Evolutionary conservation across 768 basidiomycete genomes (phyloP).

Genomic region (Hemileccinum rubropunctum): DNA sequence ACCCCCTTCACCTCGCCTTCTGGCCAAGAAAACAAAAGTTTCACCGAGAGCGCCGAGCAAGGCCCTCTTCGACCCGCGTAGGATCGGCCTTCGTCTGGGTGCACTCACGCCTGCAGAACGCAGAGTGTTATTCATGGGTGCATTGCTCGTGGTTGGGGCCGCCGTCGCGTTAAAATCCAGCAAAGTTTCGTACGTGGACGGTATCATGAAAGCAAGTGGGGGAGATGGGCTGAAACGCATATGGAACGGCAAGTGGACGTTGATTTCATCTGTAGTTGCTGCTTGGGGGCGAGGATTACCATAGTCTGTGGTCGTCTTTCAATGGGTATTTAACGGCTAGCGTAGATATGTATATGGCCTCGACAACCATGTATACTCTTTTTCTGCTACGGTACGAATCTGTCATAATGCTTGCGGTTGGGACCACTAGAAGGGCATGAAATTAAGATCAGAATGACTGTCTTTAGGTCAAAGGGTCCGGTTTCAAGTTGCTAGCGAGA

Average conservation of each 20-base stretch:
- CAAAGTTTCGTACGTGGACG: conserved; percentile 13
- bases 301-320: conserved; percentile 2
- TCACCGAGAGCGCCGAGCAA: conserved; percentile 9
- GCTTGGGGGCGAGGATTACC: conserved; percentile 29
- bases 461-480: too few species aligned
- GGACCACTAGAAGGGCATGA: too few species aligned
- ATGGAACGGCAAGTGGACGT: conserved; percentile 23
- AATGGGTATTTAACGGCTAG: neutral
- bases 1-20: conserved; percentile 19
- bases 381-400: neutral
- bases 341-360: neutral
- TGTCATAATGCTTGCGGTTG: neutral
- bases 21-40: conserved; percentile 20
- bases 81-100: conserved; percentile 19
- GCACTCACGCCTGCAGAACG: conserved; percentile 29
- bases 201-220: conserved; percentile 10
- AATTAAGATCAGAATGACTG: too few species aligned
- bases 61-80: conserved; percentile 13
- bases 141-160: conserved; percentile 66
- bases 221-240: conserved; percentile 24
- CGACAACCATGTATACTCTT: neutral
- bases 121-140: conserved; percentile 52
- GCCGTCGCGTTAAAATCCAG: conserved; percentile 49
- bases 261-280: conserved; percentile 21
- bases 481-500: too few species aligned